A percentile compares a stretch with the other conserved stretches of the same genome.
These are phyloP conservation scores for Eucalyptus marginata DNA, from an alignment of 345 rosid genomes.

Conservation along the genomic window DNA sequence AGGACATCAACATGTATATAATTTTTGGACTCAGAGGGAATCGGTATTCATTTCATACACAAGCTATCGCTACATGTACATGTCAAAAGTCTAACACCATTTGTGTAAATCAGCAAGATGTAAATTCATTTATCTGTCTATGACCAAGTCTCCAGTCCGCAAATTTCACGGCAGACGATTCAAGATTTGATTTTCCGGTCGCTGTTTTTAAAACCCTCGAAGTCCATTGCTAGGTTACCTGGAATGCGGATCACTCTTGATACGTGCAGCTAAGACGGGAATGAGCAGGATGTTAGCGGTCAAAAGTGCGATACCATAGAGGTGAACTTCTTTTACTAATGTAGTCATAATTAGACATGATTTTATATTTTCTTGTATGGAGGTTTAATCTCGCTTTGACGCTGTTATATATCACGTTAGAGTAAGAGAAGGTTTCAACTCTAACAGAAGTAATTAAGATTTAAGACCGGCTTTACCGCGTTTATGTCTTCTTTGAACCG, in stretches of 20 bases:
- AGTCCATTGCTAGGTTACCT: background rate
- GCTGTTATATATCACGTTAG: background rate
- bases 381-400: background rate
- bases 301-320: background rate
- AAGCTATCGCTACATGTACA: background rate
- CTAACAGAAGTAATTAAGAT: background rate
- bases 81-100: background rate
- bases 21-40: background rate
- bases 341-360: background rate
- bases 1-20: background rate
- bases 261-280: background rate
- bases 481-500: background rate
- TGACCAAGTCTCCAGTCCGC: background rate
- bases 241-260: background rate
- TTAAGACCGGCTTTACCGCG: background rate
- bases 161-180: background rate
- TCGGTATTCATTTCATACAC: background rate
- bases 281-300: background rate
- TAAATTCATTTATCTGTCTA: background rate
- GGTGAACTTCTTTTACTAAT: background rate
- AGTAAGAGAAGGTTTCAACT: background rate
- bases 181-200: background rate
- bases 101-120: no score
- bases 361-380: background rate
- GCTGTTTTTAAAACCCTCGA: background rate